Evolutionary conservation across 306 rosid genomes (phyloP), one percentile per base, ranked within the genome.

Genomic region (Notholithocarpus densiflorus): DNA sequence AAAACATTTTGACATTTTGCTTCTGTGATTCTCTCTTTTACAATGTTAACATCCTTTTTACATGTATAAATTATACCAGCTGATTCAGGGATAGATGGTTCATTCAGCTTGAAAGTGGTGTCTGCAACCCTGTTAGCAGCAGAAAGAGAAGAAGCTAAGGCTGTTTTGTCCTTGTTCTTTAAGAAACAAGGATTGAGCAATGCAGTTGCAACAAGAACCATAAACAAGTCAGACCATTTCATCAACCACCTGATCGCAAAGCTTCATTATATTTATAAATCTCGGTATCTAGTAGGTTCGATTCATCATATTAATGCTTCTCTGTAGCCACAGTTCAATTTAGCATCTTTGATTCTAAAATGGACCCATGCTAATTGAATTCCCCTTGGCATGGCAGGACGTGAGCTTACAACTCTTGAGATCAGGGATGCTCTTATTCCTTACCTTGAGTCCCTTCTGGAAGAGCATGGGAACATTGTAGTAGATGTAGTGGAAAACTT

Each of bases 91-190:
- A 62, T 78, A 83, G 82, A 92, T 34, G 89, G 91, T 54, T 82
- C 92, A 0, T 83, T 80, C 56, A 88, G 78, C 85, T 15, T 77
- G 32, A 88, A 82, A 77, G 61, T 75, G 68, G 83, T 90, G 68
- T 66, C 95, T 80, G 85, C 92, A 18, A 85, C 90, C 65, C 85
- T 92, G 76, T 86, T 95, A 80, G 91, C 82, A 27, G 98, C 97
- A 56, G 98, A 92, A 85, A 95, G 91, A 84, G 98, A 92, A 88
- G 98, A 92, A 87, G 95, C 98, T 74, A 95, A 85, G 81, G 98
- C 97, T 69, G 95, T 92, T 51, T 79, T 95, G 66, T 84, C 89
- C 77, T 80, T 92, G 88, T 92, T 92, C 88, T 79, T 95, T 82
- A 95, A 90, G 88, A 91, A 95, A 81, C 93, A 82, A 79, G 97